A percentile compares a stretch with the other conserved stretches of the same genome.
phyloP scores from a whole-genome alignment of 108 stramenopile species.

The Licmophora abbreviata region DNA sequence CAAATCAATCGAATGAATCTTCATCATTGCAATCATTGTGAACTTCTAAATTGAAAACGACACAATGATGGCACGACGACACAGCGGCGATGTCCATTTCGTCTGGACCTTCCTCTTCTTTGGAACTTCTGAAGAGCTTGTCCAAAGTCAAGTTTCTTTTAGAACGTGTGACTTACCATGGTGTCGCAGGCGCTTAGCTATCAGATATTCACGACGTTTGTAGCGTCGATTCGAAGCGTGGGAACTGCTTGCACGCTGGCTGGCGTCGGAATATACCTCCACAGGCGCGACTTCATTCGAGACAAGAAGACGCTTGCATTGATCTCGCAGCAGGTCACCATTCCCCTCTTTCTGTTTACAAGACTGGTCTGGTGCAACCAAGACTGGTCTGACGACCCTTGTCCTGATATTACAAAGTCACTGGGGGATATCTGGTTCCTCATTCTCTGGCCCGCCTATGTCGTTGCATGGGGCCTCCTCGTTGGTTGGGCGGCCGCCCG shows the following conservation, averaged over 20 bases:
- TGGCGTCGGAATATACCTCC: slow-evolving; percentile 31
- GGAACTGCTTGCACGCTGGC: slow-evolving; percentile 43
- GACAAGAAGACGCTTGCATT: slow-evolving; percentile 39
- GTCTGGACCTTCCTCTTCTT: too few species aligned
- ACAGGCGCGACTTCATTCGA: slow-evolving; percentile 28
- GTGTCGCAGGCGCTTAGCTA: too few species aligned
- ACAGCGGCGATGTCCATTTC: too few species aligned
- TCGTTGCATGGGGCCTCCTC: slow-evolving; percentile 46
- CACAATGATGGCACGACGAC: too few species aligned
- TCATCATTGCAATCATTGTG: too few species aligned
- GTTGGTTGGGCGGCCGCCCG: slow-evolving; percentile 44
- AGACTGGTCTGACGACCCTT: slow-evolving; percentile 42
- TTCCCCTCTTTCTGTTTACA: slow-evolving; percentile 77
- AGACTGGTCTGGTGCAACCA: slow-evolving; percentile 79
- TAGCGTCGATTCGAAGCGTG: slow-evolving; percentile 9
- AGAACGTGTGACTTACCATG: too few species aligned
- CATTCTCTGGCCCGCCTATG: slow-evolving; percentile 62
- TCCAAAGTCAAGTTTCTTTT: too few species aligned
- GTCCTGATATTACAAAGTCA: slow-evolving; percentile 54
- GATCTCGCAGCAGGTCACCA: slow-evolving; percentile 78
- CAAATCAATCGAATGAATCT: too few species aligned
- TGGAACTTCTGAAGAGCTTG: too few species aligned
- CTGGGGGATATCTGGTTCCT: slow-evolving; percentile 69
- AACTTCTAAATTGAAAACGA: too few species aligned
- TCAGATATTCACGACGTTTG: neutral